Percentiles rank a stretch among this genome's conserved stretches.
Conservation (phyloP, 768 basidiomycete genomes). For the Hericium erinaceus region DNA sequence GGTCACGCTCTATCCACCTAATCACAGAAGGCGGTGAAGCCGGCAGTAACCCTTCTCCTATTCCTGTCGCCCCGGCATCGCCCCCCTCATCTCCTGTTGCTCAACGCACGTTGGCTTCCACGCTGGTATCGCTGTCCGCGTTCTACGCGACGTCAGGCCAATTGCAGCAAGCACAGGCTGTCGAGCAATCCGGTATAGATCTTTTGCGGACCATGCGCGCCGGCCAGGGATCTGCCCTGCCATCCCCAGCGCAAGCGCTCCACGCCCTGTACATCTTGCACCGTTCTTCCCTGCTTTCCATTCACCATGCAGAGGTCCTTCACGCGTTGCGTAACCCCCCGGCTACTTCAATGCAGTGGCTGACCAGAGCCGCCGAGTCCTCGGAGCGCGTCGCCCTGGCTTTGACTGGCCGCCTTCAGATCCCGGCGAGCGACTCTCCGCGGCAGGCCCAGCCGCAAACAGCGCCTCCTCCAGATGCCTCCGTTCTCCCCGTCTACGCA, state of each 20-base stretch:
- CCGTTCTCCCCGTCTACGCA: constrained; percentile 33
- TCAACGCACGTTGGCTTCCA: constrained; percentile 52
- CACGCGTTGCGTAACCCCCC: constrained; percentile 37
- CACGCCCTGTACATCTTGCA: constrained; percentile 63
- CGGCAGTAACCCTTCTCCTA: constrained; percentile 9
- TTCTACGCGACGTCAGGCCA: constrained; percentile 54
- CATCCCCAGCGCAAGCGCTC: constrained; percentile 49
- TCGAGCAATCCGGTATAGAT: constrained; percentile 47
- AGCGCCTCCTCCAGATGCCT: neutral
- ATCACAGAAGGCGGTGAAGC: constrained; percentile 23
- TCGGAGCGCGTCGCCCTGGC: constrained; percentile 55
- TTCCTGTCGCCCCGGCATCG: constrained; percentile 25
- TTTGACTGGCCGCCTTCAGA: constrained; percentile 38
- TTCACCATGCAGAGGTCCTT: constrained; percentile 67
- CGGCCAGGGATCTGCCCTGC: constrained; percentile 32
- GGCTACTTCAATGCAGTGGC: constrained; percentile 41
- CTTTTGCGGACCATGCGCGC: constrained; percentile 46
- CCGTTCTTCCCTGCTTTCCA: constrained; percentile 61
- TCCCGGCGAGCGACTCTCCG: constrained; percentile 29
- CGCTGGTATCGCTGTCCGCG: constrained; percentile 64
- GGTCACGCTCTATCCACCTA: constrained; percentile 48
- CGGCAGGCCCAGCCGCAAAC: constrained; percentile 1
- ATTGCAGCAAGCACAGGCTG: constrained; percentile 40
- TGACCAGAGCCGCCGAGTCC: constrained; percentile 53
- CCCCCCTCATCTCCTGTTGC: constrained; percentile 48